Evolutionary conservation across 2,329 filamentous ascomycete species (phyloP), one percentile per base, ranked within the genome.

Genomic region (Thelonectria blattea): DNA sequence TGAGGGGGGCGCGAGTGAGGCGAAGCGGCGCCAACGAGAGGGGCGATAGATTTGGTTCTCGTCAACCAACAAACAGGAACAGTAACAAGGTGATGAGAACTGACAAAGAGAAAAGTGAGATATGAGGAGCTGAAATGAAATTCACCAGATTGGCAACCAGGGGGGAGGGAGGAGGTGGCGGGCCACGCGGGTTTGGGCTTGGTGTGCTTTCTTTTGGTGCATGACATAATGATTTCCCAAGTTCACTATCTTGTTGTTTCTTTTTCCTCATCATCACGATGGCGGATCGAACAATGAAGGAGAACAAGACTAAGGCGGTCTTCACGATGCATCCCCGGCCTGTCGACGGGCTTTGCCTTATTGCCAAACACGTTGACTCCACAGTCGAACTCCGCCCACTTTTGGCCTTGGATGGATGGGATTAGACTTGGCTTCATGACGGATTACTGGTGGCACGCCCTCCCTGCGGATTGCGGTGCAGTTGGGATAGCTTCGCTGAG

Each of bases 271-370:
- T 62, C 52, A 62, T 27, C 58, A 57, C 43, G 39, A 55, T 54
- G 58, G 27, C 27, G 27, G 27, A 30, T 30, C 27, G 27, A 30
- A 30, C 27, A 30, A 30, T 61, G 61, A 65, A 65, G 57, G 64
- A 51, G 60, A 64, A 65, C 52, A 60, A 62, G 24, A 56, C 43
- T 32, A 48, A 43, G 50, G n/a, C 37, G 39, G 52, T 67, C 53
- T 45, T 56, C 24, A 15, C 63, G 58, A 53, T 68, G 51, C 54
- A 64, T 64, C 62, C 63, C 66, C 60, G 60, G 50, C 60, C 62
- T 65, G 62, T 71, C 60, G 64, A 70, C 69, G 53, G 45, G 50
- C 63, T 69, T 52, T 69, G 65, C 68, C 65, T 71, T 69, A 69
- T 70, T 69, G 54, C 59, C 64, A 70, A 69, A 68, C 68, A 60